Evolutionary conservation across 306 rosid genomes (phyloP).

Genomic region (Medicago ruthenica): DNA sequence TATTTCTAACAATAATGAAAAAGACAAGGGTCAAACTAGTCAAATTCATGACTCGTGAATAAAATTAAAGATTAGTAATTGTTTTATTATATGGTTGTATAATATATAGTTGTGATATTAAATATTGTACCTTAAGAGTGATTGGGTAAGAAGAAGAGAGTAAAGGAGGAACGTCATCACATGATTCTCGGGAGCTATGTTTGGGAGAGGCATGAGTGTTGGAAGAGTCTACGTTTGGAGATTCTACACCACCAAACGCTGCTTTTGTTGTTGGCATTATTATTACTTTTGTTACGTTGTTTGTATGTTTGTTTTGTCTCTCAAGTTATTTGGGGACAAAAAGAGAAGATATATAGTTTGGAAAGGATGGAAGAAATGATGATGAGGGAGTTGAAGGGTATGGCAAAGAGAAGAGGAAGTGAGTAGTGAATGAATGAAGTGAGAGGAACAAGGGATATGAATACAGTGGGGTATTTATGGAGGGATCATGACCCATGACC

Average conservation of each 20-base stretch:
- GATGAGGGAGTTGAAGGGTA: too few relatives aligned
- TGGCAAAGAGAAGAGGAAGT: neutral
- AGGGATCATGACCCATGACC: conserved; percentile 44
- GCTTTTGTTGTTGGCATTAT: conserved; percentile 36
- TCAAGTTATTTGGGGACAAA: conserved; percentile 13
- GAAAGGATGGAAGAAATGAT: too few relatives aligned
- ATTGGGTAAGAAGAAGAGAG: conserved; percentile 62
- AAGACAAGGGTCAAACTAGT: neutral
- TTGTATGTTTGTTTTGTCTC: neutral
- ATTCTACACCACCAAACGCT: conserved; percentile 47
- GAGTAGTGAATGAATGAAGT: conserved; percentile 43
- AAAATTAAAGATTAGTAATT: neutral
- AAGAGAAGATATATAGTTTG: neutral
- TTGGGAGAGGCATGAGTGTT: conserved; percentile 17
- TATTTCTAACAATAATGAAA: neutral
- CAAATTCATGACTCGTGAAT: neutral
- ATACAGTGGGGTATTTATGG: conserved; percentile 57
- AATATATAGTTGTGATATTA: neutral
- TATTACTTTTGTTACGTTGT: conserved; percentile 2
- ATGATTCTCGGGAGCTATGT: conserved; percentile 48
- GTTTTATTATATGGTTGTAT: neutral
- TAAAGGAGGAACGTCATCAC: conserved; percentile 56
- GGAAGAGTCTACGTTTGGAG: conserved; percentile 45
- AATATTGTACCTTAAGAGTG: conserved; percentile 73
- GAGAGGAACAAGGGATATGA: conserved; percentile 44